Evolutionary conservation across 176 grass and related monocot genomes (phyloP), one percentile per base, ranked within the genome.

Genomic region (Coix lacrymajobi): DNA sequence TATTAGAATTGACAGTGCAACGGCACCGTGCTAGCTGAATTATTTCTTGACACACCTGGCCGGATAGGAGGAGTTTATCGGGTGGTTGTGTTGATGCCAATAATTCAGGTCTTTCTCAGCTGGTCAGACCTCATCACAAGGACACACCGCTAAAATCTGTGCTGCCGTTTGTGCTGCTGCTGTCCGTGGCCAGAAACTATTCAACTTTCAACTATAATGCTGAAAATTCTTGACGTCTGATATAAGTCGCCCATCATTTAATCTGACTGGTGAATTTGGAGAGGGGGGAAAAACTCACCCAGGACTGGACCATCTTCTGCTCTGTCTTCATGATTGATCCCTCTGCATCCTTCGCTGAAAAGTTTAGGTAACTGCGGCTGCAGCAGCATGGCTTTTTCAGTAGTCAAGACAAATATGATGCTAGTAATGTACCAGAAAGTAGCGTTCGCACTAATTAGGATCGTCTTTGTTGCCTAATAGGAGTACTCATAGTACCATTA

Each of bases 371-470:
- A 41, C 36, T 69, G 73, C 28, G 16, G 4, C 69, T 10, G 69
- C 60, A 64, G 4, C 69, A 5, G 69, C 60, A 64, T 28, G 25
- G 60, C 28, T 73, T 67, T 67, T 15, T 66, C 77, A 54, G 62
- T 29, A 63, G 69, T 73, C 77, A 74, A 65, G 60, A 72, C 66
- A 79, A 64, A 79, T 79, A 52, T 75, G 69, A 86, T 75, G 85
- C 37, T 24, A 9, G 4, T 4, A 7, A 38, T 17, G 51, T 10
- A 25, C 77, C 28, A 56, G 9, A 73, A 86, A 86, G 76, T 52
- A 60, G 28, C 36, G 25, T 56, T 28, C 58, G 67, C 39, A 56
- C 20, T 28, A 20, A 39, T 40, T 37, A 68, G 36, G 34, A 20
- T 45, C 58, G 19, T n/a, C 26, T 52, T 45, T 81, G 22, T 34